Conservation (phyloP, 768 basidiomycete species). For the Pleurotus cornucopiae region DNA sequence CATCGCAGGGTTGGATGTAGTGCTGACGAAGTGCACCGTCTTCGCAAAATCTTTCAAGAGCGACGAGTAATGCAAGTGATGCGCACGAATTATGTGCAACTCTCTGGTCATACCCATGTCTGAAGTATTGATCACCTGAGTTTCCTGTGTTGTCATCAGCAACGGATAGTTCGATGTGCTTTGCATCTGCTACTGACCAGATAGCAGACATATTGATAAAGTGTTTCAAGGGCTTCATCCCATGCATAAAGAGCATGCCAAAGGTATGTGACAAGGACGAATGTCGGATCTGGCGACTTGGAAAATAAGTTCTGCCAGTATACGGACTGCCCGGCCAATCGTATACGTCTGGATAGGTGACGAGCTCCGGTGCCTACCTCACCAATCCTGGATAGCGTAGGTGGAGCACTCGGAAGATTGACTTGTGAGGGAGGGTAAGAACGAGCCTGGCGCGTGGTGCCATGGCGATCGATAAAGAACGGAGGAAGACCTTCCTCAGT, state of each 20-base stretch:
- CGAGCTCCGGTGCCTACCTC: constrained; percentile 27
- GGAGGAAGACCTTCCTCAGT: neutral
- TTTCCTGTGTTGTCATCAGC: constrained; percentile 33
- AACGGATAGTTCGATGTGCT: neutral
- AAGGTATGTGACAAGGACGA: constrained; percentile 46
- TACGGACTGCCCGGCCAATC: constrained; percentile 42
- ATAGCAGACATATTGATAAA: constrained; percentile 46
- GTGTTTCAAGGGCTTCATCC: constrained; percentile 53
- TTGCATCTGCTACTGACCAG: constrained; percentile 30
- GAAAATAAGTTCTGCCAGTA: constrained; percentile 41
- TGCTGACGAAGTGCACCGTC: constrained; percentile 43
- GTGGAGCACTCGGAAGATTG: neutral
- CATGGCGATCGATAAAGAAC: neutral
- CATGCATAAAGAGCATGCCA: constrained; percentile 63
- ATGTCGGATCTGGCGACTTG: constrained; percentile 48
- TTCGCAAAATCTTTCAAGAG: constrained; percentile 53
- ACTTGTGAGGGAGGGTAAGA: neutral
- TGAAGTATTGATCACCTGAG: constrained; percentile 36
- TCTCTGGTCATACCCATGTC: constrained; percentile 46
- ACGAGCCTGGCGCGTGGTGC: neutral
- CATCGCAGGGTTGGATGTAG: constrained; percentile 52
- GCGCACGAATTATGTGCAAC: constrained; percentile 56
- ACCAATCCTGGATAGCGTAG: neutral
- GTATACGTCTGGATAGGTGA: constrained; percentile 42
- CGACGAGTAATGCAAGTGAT: constrained; percentile 53